Evolutionary conservation across 441 rosid species (phyloP), one percentile per base, ranked within the genome.

Genomic region (Sinapis alba): DNA sequence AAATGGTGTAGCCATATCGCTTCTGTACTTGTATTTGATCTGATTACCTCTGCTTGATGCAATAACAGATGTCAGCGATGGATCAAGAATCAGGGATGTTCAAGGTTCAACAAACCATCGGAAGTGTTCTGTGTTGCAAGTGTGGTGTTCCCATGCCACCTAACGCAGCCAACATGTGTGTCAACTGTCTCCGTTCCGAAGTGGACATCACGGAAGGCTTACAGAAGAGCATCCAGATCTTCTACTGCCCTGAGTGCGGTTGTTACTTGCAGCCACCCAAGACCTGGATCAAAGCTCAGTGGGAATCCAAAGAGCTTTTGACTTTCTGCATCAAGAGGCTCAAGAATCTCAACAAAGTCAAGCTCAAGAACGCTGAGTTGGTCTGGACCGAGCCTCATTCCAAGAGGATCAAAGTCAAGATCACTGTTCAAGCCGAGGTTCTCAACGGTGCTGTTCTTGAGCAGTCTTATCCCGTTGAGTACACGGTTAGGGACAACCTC

Each of bases 331-430:
- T 79, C 68, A 79, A 74, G 60, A 74, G 79, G 63, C 56, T 79
- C 43, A 79, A 79, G 73, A 79, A 74, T 50, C 78, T 74, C 16
- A 79, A 79, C 4, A 79, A 74, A 30, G 79, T 79, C 1, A 79
- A 78, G 80, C 58, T 86, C 0, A 81, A 85, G 24, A 75, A 83
- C 38, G 91, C 90, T 0, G 88, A 86, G 34, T 91, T 91, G 47
- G 74, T 87, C 30, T 89, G 90, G 91, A 87, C 94, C 0, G 97
- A 89, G 76, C 97, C 97, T 9, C 97, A 91, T 71, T 91, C 95
- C 57, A 91, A 87, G 74, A 84, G 94, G 80, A 85, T 90, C 56
- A 86, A 92, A 80, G 90, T 86, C 34, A 82, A 75, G 85, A 60
- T 88, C 56, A 85, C 71, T 13, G 86, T 90, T 67, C 96, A 87